Evolutionary conservation across 352 stramenopile species (phyloP).

Genomic region (Peronospora tabacina): DNA sequence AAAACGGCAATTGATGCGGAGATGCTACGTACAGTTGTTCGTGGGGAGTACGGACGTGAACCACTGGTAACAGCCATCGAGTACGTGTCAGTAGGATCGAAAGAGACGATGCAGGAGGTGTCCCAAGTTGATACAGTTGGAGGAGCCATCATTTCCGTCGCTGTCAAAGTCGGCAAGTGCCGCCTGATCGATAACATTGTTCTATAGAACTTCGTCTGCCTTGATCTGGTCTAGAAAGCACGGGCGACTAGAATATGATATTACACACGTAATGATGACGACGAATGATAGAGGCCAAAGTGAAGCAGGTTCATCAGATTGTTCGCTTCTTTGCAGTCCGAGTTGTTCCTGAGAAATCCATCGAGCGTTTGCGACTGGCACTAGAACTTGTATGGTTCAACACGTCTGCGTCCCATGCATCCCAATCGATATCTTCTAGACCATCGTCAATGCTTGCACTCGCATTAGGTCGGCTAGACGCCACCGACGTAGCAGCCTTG

Average conservation of each 20-base stretch:
- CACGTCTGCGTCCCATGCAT: conserved; percentile 39
- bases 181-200: conserved; percentile 98
- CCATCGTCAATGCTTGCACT: conserved; percentile 27
- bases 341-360: conserved; percentile 9
- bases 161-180: conserved; percentile 91
- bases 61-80: conserved; percentile 90
- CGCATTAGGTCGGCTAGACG: conserved; percentile 6
- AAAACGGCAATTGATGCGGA: conserved; percentile 28
- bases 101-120: conserved; percentile 92
- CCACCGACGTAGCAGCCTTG: conserved; percentile 11
- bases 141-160: conserved; percentile 91
- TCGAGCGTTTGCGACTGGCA: conserved; percentile 21
- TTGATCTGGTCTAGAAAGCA: conserved; percentile 3
- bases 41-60: conserved; percentile 65
- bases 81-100: conserved; percentile 94
- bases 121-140: conserved; percentile 49
- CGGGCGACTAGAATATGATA: conserved; percentile 21
- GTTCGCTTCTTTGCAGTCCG: conserved; percentile 22
- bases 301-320: conserved; percentile 3
- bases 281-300: neutral
- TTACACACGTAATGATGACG: conserved; percentile 2
- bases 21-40: conserved; percentile 36
- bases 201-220: conserved; percentile 29
- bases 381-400: conserved; percentile 33
- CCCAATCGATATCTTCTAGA: conserved; percentile 64